Percentiles rank a stretch among this genome's conserved stretches.
These are phyloP conservation scores for Coniochaeta sp. DNA, from an alignment of 2,329 filamentous ascomycete genomes.

Conservation along the genomic window DNA sequence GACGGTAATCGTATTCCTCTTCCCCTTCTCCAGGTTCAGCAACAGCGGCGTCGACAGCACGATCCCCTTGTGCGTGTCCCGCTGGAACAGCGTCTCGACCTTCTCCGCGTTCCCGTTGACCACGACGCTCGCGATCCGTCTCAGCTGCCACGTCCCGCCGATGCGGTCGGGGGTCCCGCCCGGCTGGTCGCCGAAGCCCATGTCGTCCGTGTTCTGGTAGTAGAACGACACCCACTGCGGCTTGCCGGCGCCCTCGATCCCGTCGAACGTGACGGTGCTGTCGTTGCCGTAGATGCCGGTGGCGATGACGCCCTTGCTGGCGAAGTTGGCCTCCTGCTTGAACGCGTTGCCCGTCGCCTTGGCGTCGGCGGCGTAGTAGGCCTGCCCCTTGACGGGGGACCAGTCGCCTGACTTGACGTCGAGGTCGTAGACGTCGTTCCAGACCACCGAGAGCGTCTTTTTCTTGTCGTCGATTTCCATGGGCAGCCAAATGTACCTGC, in stretches of 20 bases:
- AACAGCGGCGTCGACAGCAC: conserved; percentile 50
- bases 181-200: conserved; percentile 51
- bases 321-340: conserved; percentile 49
- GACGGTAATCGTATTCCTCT: conserved; percentile 46
- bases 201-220: conserved; percentile 54
- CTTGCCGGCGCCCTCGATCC: conserved; percentile 39
- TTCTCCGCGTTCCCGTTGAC: conserved; percentile 47
- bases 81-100: conserved; percentile 42
- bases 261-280: conserved; percentile 43
- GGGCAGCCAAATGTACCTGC: conserved; percentile 50
- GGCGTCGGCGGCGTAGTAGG: conserved; percentile 39
- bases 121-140: conserved; percentile 52
- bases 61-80: conserved; percentile 51
- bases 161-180: conserved; percentile 53
- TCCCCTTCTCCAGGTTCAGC: conserved; percentile 43
- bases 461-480: conserved; percentile 43
- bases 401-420: conserved; percentile 44
- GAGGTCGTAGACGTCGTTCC: conserved; percentile 51
- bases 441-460: conserved; percentile 40
- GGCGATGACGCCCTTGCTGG: conserved; percentile 34
- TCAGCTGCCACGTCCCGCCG: conserved; percentile 50
- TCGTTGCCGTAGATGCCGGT: conserved; percentile 49
- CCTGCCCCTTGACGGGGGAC: conserved; percentile 35
- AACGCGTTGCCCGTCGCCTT: conserved; percentile 38
- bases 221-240: conserved; percentile 52